These are phyloP conservation scores for Fagus crenata DNA, from an alignment of 306 rosid species.

Conservation along the genomic window DNA sequence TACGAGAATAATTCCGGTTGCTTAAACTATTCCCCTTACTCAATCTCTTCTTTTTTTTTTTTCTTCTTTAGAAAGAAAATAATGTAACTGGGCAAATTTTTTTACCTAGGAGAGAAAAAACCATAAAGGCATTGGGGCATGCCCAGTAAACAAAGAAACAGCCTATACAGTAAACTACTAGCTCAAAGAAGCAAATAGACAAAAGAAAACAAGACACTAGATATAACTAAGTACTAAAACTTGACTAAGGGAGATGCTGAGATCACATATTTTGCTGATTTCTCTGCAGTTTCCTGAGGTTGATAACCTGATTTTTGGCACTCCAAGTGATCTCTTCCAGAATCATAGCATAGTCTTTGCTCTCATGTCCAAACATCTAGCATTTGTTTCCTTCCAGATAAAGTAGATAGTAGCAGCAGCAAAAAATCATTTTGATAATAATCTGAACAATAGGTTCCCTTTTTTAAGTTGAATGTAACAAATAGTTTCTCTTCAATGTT, in stretches of 20 bases:
- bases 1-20: constrained; percentile 3
- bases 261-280: not conserved
- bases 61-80: constrained; percentile 1
- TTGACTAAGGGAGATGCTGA: not conserved
- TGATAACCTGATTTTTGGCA: not conserved
- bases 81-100: not conserved
- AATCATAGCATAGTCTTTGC: not conserved
- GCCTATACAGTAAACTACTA: not conserved
- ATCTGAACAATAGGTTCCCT: not conserved
- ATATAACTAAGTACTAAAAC: not conserved
- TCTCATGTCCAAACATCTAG: not conserved
- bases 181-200: not conserved
- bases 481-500: not conserved
- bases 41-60: not conserved
- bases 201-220: not conserved
- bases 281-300: constrained; percentile 2
- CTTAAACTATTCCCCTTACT: not conserved
- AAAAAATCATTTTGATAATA: not conserved
- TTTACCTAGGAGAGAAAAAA: not conserved
- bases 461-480: not conserved
- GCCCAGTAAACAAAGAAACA: not conserved
- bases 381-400: not conserved
- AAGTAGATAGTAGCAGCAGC: not conserved
- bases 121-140: not conserved
- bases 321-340: not conserved